phyloP scores from a whole-genome alignment of 78 protist genomes.

The Protostelium mycophagum region DNA sequence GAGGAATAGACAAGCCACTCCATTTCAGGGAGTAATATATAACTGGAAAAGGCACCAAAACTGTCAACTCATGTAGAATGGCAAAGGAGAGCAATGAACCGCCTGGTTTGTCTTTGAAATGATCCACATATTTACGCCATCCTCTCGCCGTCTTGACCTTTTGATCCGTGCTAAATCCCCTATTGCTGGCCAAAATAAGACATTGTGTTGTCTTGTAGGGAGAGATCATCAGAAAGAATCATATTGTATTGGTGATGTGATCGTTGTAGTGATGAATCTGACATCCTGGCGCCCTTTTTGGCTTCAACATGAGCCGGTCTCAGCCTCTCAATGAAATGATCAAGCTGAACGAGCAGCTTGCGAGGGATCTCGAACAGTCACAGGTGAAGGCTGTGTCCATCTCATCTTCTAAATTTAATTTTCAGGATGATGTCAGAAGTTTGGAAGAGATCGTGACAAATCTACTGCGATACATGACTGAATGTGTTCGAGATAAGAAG shows the following conservation, averaged over 20 bases:
- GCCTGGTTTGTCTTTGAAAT: neutral
- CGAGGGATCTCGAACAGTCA: neutral
- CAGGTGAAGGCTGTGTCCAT: neutral
- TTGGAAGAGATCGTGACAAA: neutral
- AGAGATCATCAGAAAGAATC: neutral
- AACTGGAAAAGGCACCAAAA: neutral
- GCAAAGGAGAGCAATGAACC: neutral
- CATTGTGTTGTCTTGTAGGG: neutral
- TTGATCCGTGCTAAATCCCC: neutral
- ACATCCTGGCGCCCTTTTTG: too few relatives aligned
- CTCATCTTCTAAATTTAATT: neutral
- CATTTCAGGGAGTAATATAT: neutral
- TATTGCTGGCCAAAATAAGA: neutral
- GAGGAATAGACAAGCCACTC: neutral
- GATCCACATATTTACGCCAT: neutral
- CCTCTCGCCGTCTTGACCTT: neutral
- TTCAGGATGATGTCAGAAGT: neutral
- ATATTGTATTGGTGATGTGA: neutral
- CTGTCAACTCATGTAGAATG: neutral
- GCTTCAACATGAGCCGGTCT: neutral
- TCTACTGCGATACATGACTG: neutral
- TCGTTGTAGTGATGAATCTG: neutral
- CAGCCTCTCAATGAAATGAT: neutral
- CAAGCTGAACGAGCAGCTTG: neutral
- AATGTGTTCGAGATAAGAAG: neutral